A percentile compares a stretch with the other conserved stretches of the same genome.
These are phyloP conservation scores for Chalciporus sp. DNA, from an alignment of 1,284 basidiomycete species.

Conservation along the genomic window DNA sequence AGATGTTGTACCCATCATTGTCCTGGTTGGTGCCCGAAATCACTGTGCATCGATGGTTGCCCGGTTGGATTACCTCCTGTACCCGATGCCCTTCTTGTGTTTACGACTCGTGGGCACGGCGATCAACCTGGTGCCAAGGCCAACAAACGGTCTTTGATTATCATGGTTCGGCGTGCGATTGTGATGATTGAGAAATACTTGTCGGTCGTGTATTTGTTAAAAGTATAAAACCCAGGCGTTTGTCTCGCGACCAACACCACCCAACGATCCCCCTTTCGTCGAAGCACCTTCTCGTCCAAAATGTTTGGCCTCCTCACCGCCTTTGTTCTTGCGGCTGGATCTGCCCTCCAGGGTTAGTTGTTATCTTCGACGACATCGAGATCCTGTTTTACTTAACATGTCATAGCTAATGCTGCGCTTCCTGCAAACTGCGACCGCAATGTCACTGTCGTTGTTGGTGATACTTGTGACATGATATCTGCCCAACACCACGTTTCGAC, in stretches of 20 bases:
- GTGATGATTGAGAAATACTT: too few species aligned
- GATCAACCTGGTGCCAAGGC: too few species aligned
- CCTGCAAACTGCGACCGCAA: slow-evolving; percentile 40
- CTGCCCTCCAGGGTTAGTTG: slow-evolving; percentile 21
- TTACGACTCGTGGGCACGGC: not conserved
- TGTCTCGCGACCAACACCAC: too few species aligned
- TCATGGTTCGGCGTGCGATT: too few species aligned
- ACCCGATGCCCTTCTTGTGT: not conserved
- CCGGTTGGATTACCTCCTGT: not conserved
- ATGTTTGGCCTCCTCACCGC: slow-evolving; percentile 26
- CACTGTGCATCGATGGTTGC: too few species aligned
- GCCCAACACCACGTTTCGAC: slow-evolving; percentile 46
- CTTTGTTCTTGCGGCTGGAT: too few species aligned
- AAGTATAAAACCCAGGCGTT: too few species aligned
- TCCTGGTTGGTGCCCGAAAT: too few species aligned
- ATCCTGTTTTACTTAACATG: not conserved
- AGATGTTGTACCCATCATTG: too few species aligned
- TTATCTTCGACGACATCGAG: not conserved
- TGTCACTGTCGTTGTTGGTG: slow-evolving; percentile 38
- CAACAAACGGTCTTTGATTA: too few species aligned
- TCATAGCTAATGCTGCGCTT: slow-evolving; percentile 18
- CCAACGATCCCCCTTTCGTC: not conserved
- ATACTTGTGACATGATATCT: slow-evolving; percentile 42
- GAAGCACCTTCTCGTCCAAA: not conserved
- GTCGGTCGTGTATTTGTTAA: too few species aligned